Conservation (phyloP, 805 yeast genomes). For the Hanseniaspora meyeri region DNA sequence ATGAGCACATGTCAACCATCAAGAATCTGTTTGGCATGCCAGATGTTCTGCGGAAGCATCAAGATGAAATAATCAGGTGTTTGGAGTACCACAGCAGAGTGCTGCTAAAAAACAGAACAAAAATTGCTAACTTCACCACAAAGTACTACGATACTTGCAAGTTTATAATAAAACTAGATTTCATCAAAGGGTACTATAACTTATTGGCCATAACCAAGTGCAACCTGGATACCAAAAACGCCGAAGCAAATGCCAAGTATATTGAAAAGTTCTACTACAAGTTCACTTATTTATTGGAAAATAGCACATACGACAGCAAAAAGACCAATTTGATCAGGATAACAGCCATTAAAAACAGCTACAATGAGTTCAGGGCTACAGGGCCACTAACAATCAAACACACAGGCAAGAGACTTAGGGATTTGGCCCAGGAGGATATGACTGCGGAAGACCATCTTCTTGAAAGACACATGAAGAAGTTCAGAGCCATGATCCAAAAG, state of each 20-base stretch:
- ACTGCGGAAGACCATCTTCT: background rate
- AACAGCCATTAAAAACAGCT: background rate
- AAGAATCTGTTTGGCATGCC: background rate
- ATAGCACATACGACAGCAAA: background rate
- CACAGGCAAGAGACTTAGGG: background rate
- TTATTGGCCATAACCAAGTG: background rate
- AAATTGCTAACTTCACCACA: background rate
- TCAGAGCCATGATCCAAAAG: background rate
- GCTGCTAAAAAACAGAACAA: background rate
- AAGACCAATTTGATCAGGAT: background rate
- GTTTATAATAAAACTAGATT: background rate
- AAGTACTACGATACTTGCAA: background rate
- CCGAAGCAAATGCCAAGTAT: background rate
- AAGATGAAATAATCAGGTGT: background rate
- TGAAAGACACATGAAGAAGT: background rate
- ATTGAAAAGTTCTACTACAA: slow-evolving; percentile 1
- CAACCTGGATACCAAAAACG: background rate
- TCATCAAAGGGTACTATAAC: slow-evolving; percentile 6
- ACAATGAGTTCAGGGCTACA: background rate
- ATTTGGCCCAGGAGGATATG: slow-evolving; percentile 1
- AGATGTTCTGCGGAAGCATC: background rate
- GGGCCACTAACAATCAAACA: too few species aligned
- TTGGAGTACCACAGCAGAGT: background rate
- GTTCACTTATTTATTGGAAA: background rate
- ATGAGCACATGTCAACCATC: background rate